Base-by-base conservation (phyloP, 1,139 yeast species). In the Yamadazyma trypodendri region DNA sequence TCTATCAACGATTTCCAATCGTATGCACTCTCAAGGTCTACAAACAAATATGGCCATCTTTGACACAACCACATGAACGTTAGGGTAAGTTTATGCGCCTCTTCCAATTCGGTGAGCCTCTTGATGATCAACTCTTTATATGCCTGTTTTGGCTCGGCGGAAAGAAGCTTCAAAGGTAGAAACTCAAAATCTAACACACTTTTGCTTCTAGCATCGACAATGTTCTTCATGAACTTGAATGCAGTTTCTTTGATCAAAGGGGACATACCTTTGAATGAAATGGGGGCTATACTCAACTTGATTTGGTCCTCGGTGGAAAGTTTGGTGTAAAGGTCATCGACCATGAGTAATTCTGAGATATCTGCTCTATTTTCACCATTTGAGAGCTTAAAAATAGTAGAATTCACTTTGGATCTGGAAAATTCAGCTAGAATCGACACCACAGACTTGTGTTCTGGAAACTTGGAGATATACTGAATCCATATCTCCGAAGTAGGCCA, bases 61-160 rank as follows among this genome's bases (percentile, higher is more conserved):
- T 87, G 92, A 43, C 87, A 75, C 45, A 92, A 68, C 98, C 98
- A 92, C 57, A 88, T 65, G 55, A 79, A 90, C 11, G 87, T 63
- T 47, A 83, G 72, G 17, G 87, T 71, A 34, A 79, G 64, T 47
- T 79, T 77, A 62, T 92, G 96, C 45, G 84, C 64, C 15, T 73
- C 74, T 55, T 90, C 97, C 35, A 87, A 68, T 28, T 61, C 55
- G 36, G 71, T 72, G 33, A 86, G 60, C 7, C 51, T 52, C 12
- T 64, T 65, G 31, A 70, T 67, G 7, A 56, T 53, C 15, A n/a
- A 6, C 3, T 24, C 29, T 8, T 28, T 22, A 20, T 16, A 10
- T 2, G 27, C 14, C 10, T 10, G 6, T 8, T 49, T 31, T 1
- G 67, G 58, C n/a, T 52, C 49, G 16, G 47, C 44, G 31, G 49